Conservation (phyloP, 1,284 basidiomycete genomes). For the Fistulinella cinereoalba region DNA sequence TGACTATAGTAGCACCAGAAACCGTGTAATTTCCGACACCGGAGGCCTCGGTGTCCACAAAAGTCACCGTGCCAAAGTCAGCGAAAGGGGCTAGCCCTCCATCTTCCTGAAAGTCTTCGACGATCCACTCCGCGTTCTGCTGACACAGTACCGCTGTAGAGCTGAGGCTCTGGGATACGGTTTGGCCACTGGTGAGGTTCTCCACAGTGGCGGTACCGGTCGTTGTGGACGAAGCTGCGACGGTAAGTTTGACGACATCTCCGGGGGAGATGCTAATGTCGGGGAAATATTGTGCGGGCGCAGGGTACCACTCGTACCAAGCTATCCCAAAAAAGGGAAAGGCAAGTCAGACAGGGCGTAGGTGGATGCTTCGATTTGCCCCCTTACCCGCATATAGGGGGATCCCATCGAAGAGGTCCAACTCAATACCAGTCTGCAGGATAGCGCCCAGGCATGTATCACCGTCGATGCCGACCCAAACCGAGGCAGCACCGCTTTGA, state of each 20-base stretch:
- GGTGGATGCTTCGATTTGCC: neutral
- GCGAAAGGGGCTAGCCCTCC: neutral
- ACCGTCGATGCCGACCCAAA: neutral
- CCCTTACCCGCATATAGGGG: neutral
- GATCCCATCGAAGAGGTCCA: neutral
- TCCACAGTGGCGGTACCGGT: neutral
- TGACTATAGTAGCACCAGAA: neutral
- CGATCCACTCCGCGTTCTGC: conserved; percentile 3
- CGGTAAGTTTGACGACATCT: neutral
- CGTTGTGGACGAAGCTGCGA: neutral
- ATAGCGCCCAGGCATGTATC: neutral
- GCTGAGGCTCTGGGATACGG: neutral
- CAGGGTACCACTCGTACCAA: no score
- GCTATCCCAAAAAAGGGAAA: neutral
- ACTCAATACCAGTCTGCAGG: neutral
- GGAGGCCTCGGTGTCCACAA: neutral
- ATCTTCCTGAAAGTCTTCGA: conserved; percentile 1
- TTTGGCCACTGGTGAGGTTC: neutral
- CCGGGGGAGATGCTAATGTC: neutral
- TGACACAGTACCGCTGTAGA: neutral
- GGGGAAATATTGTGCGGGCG: neutral
- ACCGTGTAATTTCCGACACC: neutral
- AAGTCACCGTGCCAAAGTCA: neutral
- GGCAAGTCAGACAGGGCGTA: neutral
- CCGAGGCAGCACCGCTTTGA: neutral